Conservation (phyloP, 164 flowering plant genomes). For the Dillenia turbinata region DNA sequence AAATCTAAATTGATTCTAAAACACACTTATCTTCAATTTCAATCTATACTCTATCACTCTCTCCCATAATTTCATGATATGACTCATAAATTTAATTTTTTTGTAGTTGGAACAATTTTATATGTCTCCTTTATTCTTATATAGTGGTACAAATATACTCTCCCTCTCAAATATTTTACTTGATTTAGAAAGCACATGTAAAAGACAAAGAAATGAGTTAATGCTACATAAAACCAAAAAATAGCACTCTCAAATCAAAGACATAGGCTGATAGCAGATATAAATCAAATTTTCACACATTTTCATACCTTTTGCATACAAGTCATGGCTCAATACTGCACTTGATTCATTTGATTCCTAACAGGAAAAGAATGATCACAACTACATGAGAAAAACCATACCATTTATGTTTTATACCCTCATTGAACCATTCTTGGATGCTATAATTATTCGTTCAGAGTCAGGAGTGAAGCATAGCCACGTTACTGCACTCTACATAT, state of each 20-base stretch:
- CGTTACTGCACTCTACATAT: constrained; percentile 95
- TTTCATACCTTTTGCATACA: too few species aligned
- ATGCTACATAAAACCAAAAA: background rate
- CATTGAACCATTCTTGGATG: constrained; percentile 92
- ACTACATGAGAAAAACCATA: constrained; percentile 21
- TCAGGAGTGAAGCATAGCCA: constrained; percentile 86
- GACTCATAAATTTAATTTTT: too few species aligned
- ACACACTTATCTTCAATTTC: too few species aligned
- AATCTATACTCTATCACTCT: too few species aligned
- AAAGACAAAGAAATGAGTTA: constrained; percentile 12
- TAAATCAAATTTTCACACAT: too few species aligned
- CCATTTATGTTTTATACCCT: constrained; percentile 96
- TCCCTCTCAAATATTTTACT: too few species aligned
- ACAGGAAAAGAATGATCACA: background rate
- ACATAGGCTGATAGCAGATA: background rate
- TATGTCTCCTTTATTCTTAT: too few species aligned
- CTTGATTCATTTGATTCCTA: background rate
- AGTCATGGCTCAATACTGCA: too few species aligned
- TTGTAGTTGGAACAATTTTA: too few species aligned
- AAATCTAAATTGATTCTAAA: too few species aligned
- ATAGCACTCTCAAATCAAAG: background rate
- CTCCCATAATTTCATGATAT: too few species aligned
- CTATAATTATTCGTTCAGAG: constrained; percentile 85
- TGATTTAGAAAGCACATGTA: constrained; percentile 10
- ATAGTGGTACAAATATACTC: too few species aligned